Evolutionary conservation across 2,329 filamentous ascomycete species (phyloP), one percentile per base, ranked within the genome.

Genomic region (Fusarium sp.): DNA sequence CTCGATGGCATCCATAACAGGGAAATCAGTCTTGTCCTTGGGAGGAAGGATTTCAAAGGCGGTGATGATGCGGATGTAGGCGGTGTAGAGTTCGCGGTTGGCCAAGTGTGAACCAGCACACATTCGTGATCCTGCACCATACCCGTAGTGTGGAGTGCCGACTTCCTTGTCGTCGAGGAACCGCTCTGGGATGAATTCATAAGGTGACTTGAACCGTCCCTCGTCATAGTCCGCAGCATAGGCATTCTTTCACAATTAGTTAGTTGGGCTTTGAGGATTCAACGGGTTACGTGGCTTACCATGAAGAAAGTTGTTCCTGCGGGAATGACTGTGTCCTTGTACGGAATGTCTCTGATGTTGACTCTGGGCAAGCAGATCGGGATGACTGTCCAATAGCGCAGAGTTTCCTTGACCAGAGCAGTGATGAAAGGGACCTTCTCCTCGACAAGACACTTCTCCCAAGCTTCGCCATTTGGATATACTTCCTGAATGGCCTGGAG

Each of bases 301-400:
- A 96, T 92, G 83, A 95, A 95, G 76, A 96, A 95, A 2, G 92
- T 94, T 1, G 92, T 95, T 2, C 93, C 92, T 0, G 93, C 88
- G 0, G 94, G 94, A 41, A 97, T 93, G 1, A 87, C 84, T 0
- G 90, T 85, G 18, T 90, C 90, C 27, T 93, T 86, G 83, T 92
- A 95, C 5, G 88, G 85, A 66, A 96, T 93, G 71, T 93, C 91
- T 75, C 92, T 93, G 80, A 93, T 92, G 70, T 87, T 93, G 18
- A 90, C 90, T 5, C 94, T 87, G 0, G 94, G 94, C 1, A 97
- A 87, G 76, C 91, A 94, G 76, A 97, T 92, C 2, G 93, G 93
- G 73, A 95, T 93, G 34, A 96, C 93, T 3, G 91, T 93, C 88
- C 92, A 96, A 85, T 90, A 96, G 30, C 94, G 90, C 0, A 96